Conservation (phyloP, 257 asterid species). For the Pogostemon cablin region DNA sequence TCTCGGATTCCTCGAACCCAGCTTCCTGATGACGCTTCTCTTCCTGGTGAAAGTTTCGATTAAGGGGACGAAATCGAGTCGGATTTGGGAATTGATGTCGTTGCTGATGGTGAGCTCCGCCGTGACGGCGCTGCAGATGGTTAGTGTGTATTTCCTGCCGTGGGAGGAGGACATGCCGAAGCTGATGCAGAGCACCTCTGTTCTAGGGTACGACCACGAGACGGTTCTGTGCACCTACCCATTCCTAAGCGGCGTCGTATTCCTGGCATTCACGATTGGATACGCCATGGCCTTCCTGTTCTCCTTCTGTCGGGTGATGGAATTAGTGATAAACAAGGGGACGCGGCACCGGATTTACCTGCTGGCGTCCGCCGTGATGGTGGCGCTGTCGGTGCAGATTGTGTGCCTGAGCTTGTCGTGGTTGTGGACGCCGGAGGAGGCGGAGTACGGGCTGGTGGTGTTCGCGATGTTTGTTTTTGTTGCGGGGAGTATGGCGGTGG, state of each 20-base stretch:
- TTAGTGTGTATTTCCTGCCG: constrained; percentile 53
- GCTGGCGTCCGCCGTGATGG: constrained; percentile 57
- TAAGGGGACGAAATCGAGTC: constrained; percentile 41
- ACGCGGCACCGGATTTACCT: constrained; percentile 55
- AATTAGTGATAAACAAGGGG: constrained; percentile 66
- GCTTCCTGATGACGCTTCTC: constrained; percentile 63
- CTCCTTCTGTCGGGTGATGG: constrained; percentile 69
- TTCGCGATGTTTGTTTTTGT: constrained; percentile 53
- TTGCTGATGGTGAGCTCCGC: constrained; percentile 46
- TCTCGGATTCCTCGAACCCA: constrained; percentile 70
- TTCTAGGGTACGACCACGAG: constrained; percentile 35
- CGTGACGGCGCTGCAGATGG: constrained; percentile 41
- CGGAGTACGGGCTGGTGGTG: constrained; percentile 41
- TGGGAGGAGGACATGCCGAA: constrained; percentile 44
- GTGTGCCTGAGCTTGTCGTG: constrained; percentile 53
- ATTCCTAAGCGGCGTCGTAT: constrained; percentile 53
- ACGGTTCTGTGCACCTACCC: constrained; percentile 69
- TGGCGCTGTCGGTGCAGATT: constrained; percentile 61
- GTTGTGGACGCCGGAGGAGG: constrained; percentile 56
- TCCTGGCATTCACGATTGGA: constrained; percentile 50
- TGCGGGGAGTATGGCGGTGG: constrained; percentile 52
- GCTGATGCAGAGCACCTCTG: constrained; percentile 53
- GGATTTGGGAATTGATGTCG: constrained; percentile 40
- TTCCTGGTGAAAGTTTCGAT: constrained; percentile 67
- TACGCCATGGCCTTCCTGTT: constrained; percentile 57